Base-by-base conservation (phyloP, 768 basidiomycete species). In the Arthromyces matolae region DNA sequence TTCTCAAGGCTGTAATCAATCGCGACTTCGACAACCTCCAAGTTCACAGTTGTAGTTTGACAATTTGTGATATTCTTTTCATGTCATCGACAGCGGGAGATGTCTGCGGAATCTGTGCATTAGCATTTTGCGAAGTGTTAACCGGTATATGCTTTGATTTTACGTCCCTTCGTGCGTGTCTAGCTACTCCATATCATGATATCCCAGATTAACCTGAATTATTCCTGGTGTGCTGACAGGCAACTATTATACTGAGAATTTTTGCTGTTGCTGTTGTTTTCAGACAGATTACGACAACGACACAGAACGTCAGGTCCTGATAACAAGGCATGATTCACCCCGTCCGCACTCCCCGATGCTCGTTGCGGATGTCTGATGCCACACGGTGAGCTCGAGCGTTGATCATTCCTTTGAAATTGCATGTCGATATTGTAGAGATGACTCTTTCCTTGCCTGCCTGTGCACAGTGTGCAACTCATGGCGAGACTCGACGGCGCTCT, bases 71-170 rank as follows among this genome's bases (percentile, higher is more conserved):
- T n/a, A n/a, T n/a, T n/a, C n/a, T n/a, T 31, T 14, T 16, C 41
- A 24, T 49, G 10, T 8, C 31, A 23, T 24, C 28, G 19, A 70
- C 71, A 68, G 49, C 64, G 19, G 64, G 67, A 8, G 44, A 52
- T 25, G 52, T 55, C 25, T 62, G 65, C 45, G 65, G 56, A 41
- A 52, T 71, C 14, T 54, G 64, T 23, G 37, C 58, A 18, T 54
- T 57, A 5, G 59, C 60, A n/a, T 72, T 69, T 45, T 59, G 60
- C 41, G 65, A 72, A 25, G 60, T 73, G 13, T 53, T 65, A 27
- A 64, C 70, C 1, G 73, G 72, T 22, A 57, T 69, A 4, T 67
- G 66, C 49, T 48, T 71, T 10, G 71, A 73, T 55, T 73, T 71
- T 47, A 52, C 55, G 1, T 71, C 72, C 1, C 55, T 69, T 45